Percentiles rank a stretch among this genome's conserved stretches.
Conservation (phyloP, 2,329 filamentous ascomycete species). For the Exophiala aquamarina region DNA sequence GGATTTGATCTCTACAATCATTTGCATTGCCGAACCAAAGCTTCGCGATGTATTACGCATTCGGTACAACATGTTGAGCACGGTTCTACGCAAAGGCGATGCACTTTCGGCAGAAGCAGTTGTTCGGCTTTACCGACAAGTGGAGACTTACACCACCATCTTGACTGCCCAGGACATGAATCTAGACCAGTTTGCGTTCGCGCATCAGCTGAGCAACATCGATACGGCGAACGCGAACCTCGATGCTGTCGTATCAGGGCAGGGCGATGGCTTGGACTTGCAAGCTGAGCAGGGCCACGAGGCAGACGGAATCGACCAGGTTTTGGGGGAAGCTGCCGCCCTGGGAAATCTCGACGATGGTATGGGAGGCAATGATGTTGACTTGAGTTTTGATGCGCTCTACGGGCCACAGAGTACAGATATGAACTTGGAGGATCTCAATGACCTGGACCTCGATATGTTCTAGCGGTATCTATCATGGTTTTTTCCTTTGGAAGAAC, state of each 20-base stretch:
- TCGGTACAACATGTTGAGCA: conserved; percentile 40
- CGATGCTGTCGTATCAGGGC: conserved; percentile 23
- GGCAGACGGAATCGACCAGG: conserved; percentile 28
- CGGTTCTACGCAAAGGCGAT: conserved; percentile 43
- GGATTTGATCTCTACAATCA: conserved; percentile 44
- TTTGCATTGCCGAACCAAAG: conserved; percentile 42
- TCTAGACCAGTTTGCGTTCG: conserved; percentile 19
- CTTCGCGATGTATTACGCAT: conserved; percentile 42
- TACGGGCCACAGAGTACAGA: conserved; percentile 20
- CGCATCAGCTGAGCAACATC: conserved; percentile 39
- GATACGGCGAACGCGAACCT: conserved; percentile 45
- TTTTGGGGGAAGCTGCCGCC: conserved; percentile 27
- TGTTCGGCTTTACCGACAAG: conserved; percentile 46
- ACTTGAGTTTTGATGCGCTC: conserved; percentile 24
- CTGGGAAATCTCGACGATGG: conserved; percentile 22
- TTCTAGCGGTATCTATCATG: conserved; percentile 13
- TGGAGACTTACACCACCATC: conserved; percentile 39
- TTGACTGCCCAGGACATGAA: conserved; percentile 22
- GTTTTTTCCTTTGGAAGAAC: no score
- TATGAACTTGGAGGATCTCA: conserved; percentile 22
- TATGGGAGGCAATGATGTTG: conserved; percentile 16
- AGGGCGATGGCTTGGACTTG: conserved; percentile 16
- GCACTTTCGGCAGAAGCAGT: conserved; percentile 43
- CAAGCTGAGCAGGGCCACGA: conserved; percentile 10
- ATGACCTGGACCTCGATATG: conserved; percentile 29